Evolutionary conservation across 208 protist genomes (phyloP).

Genomic region (Leishmania mexicana): DNA sequence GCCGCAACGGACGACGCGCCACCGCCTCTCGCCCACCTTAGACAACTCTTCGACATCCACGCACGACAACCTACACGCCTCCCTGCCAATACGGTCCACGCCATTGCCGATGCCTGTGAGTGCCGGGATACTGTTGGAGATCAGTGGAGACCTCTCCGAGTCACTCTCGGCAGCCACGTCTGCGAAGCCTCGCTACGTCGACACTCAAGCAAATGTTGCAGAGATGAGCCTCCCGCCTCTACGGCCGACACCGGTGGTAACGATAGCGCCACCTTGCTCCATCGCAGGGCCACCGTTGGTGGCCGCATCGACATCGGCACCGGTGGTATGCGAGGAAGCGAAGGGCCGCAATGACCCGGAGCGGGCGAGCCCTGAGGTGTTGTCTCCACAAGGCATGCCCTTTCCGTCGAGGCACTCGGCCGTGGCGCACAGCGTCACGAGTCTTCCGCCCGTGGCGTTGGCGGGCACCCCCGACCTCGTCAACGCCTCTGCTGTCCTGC

Average conservation of each 20-base stretch:
- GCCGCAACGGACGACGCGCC: not conserved
- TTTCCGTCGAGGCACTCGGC: slow-evolving; percentile 13
- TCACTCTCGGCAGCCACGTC: not conserved
- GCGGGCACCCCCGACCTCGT: slow-evolving; percentile 6
- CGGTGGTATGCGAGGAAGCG: not conserved
- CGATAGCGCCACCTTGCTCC: not conserved
- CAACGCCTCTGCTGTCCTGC: not conserved
- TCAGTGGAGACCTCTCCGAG: slow-evolving; percentile 9
- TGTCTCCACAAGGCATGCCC: slow-evolving; percentile 4
- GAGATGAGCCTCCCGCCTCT: not conserved
- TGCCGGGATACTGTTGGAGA: slow-evolving; percentile 9
- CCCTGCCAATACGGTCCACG: slow-evolving; percentile 10
- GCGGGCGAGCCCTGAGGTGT: not conserved
- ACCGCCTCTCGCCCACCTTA: slow-evolving; percentile 1
- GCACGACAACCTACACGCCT: slow-evolving; percentile 18
- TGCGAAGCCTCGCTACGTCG: not conserved
- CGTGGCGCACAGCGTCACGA: slow-evolving; percentile 12
- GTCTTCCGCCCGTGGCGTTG: slow-evolving; percentile 17
- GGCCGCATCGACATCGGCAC: not conserved
- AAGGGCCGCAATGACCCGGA: not conserved
- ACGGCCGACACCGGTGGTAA: not conserved
- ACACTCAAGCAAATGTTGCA: not conserved
- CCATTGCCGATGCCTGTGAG: slow-evolving; percentile 7
- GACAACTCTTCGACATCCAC: slow-evolving; percentile 13
- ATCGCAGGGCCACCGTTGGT: not conserved